Percentiles rank a stretch among this genome's conserved stretches.
Evolutionary conservation across 1,284 basidiomycete genomes (phyloP).

Genomic region (Irpex sp.): DNA sequence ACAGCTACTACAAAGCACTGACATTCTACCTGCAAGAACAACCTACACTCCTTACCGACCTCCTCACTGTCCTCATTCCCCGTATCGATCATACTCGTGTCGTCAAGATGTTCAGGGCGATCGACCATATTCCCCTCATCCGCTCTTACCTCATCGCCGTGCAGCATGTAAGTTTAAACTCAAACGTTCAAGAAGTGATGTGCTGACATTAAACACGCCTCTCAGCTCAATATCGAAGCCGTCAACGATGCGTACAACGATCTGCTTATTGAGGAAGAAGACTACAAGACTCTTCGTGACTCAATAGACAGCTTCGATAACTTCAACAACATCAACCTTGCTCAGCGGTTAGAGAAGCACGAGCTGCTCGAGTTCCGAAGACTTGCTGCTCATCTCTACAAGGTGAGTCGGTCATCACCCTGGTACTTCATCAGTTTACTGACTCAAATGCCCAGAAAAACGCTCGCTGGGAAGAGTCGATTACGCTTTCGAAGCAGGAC

Average conservation of each 20-base stretch:
- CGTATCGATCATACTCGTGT: constrained; percentile 95
- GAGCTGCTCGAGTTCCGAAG: constrained; percentile 94
- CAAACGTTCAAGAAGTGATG: neutral
- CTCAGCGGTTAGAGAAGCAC: constrained; percentile 85
- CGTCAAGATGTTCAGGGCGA: constrained; percentile 93
- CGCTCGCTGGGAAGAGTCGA: constrained; percentile 91
- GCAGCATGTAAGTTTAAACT: constrained; percentile 68
- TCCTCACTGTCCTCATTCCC: constrained; percentile 88
- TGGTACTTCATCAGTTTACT: neutral
- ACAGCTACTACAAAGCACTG: constrained; percentile 84
- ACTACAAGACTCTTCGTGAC: constrained; percentile 94
- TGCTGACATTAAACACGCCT: constrained; percentile 6
- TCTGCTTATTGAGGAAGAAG: constrained; percentile 97
- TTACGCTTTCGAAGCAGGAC: constrained; percentile 92
- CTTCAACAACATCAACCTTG: constrained; percentile 91
- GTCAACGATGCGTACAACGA: constrained; percentile 99
- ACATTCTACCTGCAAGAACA: constrained; percentile 93
- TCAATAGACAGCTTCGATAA: constrained; percentile 98
- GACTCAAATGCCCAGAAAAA: constrained; percentile 67
- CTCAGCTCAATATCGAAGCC: constrained; percentile 88
- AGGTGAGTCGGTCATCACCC: constrained; percentile 45
- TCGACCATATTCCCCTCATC: constrained; percentile 94
- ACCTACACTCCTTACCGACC: constrained; percentile 89
- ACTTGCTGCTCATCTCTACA: constrained; percentile 93
- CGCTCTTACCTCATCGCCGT: constrained; percentile 96